Evolutionary conservation across 2,329 filamentous ascomycete genomes (phyloP), one percentile per base, ranked within the genome.

Genomic region (Phialocephala subalpina): DNA sequence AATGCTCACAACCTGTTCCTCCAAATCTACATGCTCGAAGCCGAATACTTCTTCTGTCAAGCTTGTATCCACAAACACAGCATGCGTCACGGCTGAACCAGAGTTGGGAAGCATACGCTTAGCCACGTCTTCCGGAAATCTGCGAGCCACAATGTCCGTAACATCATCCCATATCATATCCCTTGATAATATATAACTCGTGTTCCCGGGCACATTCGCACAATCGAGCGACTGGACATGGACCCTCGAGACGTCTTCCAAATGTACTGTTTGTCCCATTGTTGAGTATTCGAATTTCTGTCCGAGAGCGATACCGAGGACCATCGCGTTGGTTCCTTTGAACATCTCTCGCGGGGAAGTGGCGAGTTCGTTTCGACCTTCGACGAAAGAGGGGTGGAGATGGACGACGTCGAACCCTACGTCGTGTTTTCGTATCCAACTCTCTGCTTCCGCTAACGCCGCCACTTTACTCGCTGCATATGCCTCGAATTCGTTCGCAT

Each of bases 381-480:
- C 40, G 18, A 70, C 67, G 25, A 65, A 60, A 14, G 57, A 60
- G 6, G 69, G 69, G 45, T 64, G 65, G 11, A 71, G 22, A 27
- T 68, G 62, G 11, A 68, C 52, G 20, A 70, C 33, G 56, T 70
- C 66, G 57, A 70, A 70, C 14, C 33, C 16, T 35, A 60, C 62
- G 18, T 66, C 49, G 2, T 62, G 47, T 29, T 29, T 53, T 42
- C 56, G 45, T 42, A 69, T 65, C 66, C 76, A 77, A 6, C 64
- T 53, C 27, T 62, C 66, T 35, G 71, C 71, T 7, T 68, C 70
- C 20, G 66, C 66, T 52, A 72, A 69, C 25, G 75, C 66, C 0
- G 73, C 67, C 1, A 69, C 68, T 47, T 76, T 76, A 16, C 72
- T 73, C 42, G 69, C 70, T 40, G 65, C 73, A 57, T 77, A 76